Evolutionary conservation across 2,329 filamentous ascomycete genomes (phyloP).

Genomic region (Penicillium sp.): DNA sequence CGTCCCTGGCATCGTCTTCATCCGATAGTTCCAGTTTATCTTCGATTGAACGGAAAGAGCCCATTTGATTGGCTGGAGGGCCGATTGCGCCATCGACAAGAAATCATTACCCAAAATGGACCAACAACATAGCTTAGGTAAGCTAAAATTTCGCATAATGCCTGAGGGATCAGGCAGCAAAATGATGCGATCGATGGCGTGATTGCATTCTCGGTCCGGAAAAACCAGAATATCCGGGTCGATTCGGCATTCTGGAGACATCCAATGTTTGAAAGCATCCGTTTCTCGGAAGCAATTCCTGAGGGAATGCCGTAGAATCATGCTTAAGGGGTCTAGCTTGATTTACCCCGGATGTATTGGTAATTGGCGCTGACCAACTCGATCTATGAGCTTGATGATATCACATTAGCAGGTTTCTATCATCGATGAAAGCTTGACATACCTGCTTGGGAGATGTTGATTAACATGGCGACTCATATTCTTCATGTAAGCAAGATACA

Average conservation of each 20-base stretch:
- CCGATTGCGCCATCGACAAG: slow-evolving; percentile 16
- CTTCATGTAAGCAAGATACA: background rate
- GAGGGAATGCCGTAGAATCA: background rate
- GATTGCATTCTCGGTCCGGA: background rate
- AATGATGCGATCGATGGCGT: background rate
- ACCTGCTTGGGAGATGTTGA: background rate
- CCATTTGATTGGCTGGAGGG: background rate
- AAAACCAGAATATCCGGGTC: background rate
- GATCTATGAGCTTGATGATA: background rate
- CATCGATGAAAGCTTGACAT: background rate
- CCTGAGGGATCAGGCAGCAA: background rate
- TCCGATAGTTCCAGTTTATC: slow-evolving; percentile 22
- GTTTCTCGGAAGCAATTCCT: background rate
- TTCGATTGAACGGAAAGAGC: background rate
- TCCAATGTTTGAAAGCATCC: background rate
- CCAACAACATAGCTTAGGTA: background rate
- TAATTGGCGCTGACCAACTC: slow-evolving; percentile 4
- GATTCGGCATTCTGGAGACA: background rate
- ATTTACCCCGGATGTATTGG: background rate
- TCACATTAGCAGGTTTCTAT: background rate
- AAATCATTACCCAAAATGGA: slow-evolving; percentile 30
- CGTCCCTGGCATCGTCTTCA: slow-evolving; percentile 22
- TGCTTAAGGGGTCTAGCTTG: background rate
- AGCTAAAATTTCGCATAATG: background rate
- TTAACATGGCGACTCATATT: background rate